A percentile compares a stretch with the other conserved stretches of the same genome.
Evolutionary conservation across 2,329 filamentous ascomycete genomes (phyloP).

Genomic region (Colletotrichum chrysophilum): DNA sequence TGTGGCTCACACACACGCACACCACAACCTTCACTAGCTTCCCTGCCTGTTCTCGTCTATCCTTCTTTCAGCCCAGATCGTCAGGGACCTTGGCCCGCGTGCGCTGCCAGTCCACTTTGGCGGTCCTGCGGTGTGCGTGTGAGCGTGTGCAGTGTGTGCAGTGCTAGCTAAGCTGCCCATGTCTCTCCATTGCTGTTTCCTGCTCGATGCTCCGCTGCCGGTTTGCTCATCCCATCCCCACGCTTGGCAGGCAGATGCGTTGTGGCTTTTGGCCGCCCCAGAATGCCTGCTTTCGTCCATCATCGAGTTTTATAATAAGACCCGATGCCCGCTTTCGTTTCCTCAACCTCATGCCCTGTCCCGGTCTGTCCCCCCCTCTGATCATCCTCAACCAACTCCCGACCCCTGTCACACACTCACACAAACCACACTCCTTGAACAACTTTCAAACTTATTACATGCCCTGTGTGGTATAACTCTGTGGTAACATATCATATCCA

Average conservation of each 20-base stretch:
- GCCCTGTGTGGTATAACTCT: slow-evolving; percentile 1
- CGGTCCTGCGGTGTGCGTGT: neutral
- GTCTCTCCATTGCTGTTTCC: slow-evolving; percentile 14
- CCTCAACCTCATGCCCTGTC: neutral
- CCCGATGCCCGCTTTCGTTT: slow-evolving; percentile 14
- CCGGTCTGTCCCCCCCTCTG: neutral
- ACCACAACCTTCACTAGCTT: neutral
- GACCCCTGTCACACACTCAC: neutral
- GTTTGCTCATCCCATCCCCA: slow-evolving; percentile 17
- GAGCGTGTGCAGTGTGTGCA: neutral
- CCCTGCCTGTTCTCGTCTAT: slow-evolving; percentile 6
- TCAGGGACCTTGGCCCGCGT: slow-evolving; percentile 20
- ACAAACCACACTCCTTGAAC: slow-evolving; percentile 10
- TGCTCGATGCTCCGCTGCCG: neutral
- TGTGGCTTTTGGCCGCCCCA: neutral
- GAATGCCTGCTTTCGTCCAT: slow-evolving; percentile 11
- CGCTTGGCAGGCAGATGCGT: slow-evolving; percentile 15
- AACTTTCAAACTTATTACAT: neutral
- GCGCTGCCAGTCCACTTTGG: neutral
- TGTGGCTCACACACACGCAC: neutral
- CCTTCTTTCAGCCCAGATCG: slow-evolving; percentile 16
- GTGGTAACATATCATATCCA: slow-evolving; percentile 1
- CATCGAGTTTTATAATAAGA: slow-evolving; percentile 22
- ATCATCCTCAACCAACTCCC: neutral
- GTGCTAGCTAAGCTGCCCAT: neutral